Evolutionary conservation across 352 stramenopile species (phyloP).

Genomic region (Pythium aphanidermatum): DNA sequence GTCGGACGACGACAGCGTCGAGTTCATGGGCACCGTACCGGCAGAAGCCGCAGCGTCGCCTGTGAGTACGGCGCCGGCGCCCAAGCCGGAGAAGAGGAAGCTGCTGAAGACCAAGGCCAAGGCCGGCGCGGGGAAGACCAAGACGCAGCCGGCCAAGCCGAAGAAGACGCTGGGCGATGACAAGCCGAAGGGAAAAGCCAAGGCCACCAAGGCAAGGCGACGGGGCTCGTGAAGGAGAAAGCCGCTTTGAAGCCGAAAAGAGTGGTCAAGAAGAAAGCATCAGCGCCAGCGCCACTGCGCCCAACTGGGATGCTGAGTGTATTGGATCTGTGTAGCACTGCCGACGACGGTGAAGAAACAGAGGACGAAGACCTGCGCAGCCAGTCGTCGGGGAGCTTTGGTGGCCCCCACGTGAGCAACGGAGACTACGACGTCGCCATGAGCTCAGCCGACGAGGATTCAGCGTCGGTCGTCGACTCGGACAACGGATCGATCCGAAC

Average conservation of each 20-base stretch:
- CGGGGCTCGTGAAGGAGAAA: slow-evolving; percentile 2
- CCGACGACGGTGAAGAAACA: slow-evolving; percentile 29
- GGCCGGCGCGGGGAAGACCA: slow-evolving; percentile 5
- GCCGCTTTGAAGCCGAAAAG: slow-evolving; percentile 9
- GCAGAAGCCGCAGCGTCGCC: neutral
- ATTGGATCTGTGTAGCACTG: slow-evolving; percentile 65
- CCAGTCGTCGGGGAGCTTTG: neutral
- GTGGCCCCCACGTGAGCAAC: slow-evolving; percentile 9
- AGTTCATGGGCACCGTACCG: slow-evolving; percentile 14
- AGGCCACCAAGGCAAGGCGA: slow-evolving; percentile 4
- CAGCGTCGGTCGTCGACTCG: slow-evolving; percentile 19
- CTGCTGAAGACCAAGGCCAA: slow-evolving; percentile 19
- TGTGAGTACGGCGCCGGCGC: neutral
- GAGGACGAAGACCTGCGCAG: slow-evolving; percentile 24
- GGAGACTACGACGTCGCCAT: slow-evolving; percentile 30
- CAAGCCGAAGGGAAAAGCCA: neutral
- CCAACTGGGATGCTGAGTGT: slow-evolving; percentile 67
- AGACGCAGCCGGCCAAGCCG: slow-evolving; percentile 9
- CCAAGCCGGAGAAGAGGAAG: slow-evolving; percentile 15
- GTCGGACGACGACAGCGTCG: slow-evolving; percentile 20
- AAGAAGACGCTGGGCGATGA: slow-evolving; percentile 4
- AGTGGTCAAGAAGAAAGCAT: neutral
- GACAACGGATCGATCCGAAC: slow-evolving; percentile 22
- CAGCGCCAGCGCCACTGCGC: neutral
- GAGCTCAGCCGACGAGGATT: slow-evolving; percentile 22